Evolutionary conservation across 106 monocot genomes (phyloP).

Genomic region (Dactylorhiza incarnata): DNA sequence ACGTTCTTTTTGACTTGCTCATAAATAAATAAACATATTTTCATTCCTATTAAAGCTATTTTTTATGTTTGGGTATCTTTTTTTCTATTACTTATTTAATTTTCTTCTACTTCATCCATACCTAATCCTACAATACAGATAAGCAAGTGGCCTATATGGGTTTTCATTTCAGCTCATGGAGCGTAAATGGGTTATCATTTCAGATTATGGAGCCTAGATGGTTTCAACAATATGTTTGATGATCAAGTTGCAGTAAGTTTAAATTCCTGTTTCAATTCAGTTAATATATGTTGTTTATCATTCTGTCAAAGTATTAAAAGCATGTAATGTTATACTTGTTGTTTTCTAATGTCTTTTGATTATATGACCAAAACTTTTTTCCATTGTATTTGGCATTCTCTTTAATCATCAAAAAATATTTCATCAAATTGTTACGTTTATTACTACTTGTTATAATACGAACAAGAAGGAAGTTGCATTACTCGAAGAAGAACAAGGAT

Average conservation of each 20-base stretch:
- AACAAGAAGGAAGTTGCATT: no score
- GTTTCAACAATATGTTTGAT: neutral
- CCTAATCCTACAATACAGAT: conserved; percentile 1
- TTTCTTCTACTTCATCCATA: neutral
- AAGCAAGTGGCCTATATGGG: neutral
- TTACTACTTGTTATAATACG: no score
- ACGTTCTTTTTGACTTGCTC: neutral
- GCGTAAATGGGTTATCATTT: neutral
- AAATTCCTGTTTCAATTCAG: neutral
- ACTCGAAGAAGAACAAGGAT: no score
- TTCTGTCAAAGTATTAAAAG: neutral
- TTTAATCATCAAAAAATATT: neutral
- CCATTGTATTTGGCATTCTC: neutral
- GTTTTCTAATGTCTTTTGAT: neutral
- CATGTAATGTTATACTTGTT: neutral
- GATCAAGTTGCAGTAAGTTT: neutral
- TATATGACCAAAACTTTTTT: neutral
- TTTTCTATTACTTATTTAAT: no score
- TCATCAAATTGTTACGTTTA: no score
- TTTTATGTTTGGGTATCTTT: no score
- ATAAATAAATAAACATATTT: no score
- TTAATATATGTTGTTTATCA: neutral
- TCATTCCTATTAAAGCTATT: no score
- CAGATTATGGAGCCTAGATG: neutral
- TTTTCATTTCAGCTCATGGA: neutral